Conservation (phyloP, 2,329 filamentous ascomycete genomes). For the Tolypocladium nubicola region DNA sequence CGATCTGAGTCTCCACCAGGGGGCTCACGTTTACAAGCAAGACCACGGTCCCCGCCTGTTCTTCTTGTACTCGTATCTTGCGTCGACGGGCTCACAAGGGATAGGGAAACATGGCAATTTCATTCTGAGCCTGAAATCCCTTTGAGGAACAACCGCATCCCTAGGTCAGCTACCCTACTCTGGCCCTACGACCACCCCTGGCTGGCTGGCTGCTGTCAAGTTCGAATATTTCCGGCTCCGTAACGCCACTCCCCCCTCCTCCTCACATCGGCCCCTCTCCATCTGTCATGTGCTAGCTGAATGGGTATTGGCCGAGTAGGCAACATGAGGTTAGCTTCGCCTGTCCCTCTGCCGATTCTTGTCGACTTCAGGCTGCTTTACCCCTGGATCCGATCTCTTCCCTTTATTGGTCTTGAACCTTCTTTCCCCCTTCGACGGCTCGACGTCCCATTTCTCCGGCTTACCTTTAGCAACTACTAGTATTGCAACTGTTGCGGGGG, state of each 20-base stretch:
- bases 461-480: neutral
- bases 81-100: neutral
- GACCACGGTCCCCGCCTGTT: neutral
- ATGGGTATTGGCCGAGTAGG: neutral
- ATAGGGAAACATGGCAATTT: neutral
- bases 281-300: neutral
- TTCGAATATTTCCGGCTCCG: neutral
- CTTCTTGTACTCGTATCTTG: neutral
- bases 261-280: neutral
- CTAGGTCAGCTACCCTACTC: neutral
- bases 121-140: neutral
- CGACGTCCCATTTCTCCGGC: neutral
- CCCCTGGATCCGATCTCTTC: neutral
- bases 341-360: neutral
- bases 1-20: neutral
- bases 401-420: neutral
- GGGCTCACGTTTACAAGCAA: neutral
- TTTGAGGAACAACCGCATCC: neutral
- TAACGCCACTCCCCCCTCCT: neutral
- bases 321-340: neutral
- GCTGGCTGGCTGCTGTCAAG: neutral
- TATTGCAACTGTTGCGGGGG: neutral
- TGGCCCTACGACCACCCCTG: neutral
- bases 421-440: neutral
- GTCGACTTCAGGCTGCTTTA: neutral